Base-by-base conservation (phyloP, 495 filamentous ascomycete genomes). In the Xylaria sp. region DNA sequence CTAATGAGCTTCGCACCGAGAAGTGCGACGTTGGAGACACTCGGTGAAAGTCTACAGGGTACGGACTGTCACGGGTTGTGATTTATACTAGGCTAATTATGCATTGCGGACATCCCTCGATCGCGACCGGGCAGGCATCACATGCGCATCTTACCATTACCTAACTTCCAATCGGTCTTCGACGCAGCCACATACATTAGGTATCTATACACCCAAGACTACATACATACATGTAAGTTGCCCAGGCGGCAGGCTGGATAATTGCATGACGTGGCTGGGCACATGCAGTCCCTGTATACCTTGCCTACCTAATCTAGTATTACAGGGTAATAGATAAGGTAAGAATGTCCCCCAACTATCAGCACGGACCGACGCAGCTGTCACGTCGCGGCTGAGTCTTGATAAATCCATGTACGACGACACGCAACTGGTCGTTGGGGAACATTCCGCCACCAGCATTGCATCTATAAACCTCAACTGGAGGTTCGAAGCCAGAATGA, bases 11-110 rank as follows among this genome's bases (percentile, higher is more conserved):
- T n/a, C 35, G 40, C n/a, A 33, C 7, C 15, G 41, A 63, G 17
- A 33, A 31, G 8, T 44, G 26, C 61, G 43, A 64, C 41, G 61
- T 46, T 44, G 41, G 61, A n/a, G 61, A 26, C 26, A 48, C 24
- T 50, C 8, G 41, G 61, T 8, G 41, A 64, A 46, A 29, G 21
- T 17, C 29, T 31, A 21, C 29, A 43, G 21, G 61, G 40, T 37
- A 21, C 21, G 8, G 14, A 48, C 6, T 48, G 26, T 21, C 26
- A 66, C 62, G 26, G 29, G 46, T 52, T 37, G 24, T 33, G 8
- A 37, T 37, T 24, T 33, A 9, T 33, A 35, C 26, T 21, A 17
- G 24, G 43, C n/a, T 52, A 12, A 52, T 43, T 66, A 66, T 52
- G 62, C 19, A 52, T 52, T 37, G 11, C 21, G 31, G 11, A 37